phyloP scores from a whole-genome alignment of 2,329 filamentous ascomycete genomes.

The Aphanoascus verrucosus region DNA sequence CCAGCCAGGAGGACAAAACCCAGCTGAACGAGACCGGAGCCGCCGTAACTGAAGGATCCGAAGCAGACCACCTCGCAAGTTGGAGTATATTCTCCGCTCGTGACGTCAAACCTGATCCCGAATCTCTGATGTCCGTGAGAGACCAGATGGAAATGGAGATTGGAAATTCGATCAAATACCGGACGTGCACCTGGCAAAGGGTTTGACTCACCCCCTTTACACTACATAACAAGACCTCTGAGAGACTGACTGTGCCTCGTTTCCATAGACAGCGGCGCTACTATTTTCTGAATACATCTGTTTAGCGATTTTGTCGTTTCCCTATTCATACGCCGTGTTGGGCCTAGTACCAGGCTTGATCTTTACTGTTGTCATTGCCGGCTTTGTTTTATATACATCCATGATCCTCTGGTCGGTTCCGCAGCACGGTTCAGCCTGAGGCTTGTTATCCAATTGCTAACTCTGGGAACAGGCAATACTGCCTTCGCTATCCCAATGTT shows the following conservation, averaged over 20 bases:
- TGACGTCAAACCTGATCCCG: neutral
- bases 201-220: conserved; percentile 32
- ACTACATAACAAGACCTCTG: neutral
- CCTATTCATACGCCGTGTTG: conserved; percentile 80
- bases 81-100: conserved; percentile 3
- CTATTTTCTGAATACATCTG: conserved; percentile 96
- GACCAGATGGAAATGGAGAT: conserved; percentile 68
- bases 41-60: neutral
- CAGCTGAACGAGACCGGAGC: neutral
- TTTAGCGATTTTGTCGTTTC: conserved; percentile 87
- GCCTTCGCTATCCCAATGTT: conserved; percentile 78
- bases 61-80: neutral
- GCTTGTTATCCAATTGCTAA: conserved; percentile 20
- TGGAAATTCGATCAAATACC: conserved; percentile 73
- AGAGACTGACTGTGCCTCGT: neutral
- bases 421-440: neutral
- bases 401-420: conserved; percentile 49
- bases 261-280: conserved; percentile 60
- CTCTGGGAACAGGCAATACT: conserved; percentile 64
- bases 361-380: conserved; percentile 66
- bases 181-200: conserved; percentile 91
- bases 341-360: conserved; percentile 81
- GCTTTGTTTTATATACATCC: conserved; percentile 72
- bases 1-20: neutral
- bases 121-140: conserved; percentile 29